phyloP scores from a whole-genome alignment of 805 yeast genomes.

The Wickerhamomyces canadensis region DNA sequence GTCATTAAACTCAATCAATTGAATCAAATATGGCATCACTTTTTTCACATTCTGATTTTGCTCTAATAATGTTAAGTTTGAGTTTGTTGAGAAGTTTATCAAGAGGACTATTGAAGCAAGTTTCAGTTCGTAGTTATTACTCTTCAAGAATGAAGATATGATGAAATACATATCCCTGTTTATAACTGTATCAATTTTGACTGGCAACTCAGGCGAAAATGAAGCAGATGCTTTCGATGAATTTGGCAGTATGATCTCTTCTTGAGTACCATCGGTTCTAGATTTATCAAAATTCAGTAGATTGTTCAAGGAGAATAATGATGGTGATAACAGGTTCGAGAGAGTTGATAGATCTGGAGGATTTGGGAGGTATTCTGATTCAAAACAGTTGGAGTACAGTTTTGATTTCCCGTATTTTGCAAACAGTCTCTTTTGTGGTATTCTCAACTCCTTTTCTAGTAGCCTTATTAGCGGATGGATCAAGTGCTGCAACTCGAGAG shows the following conservation, averaged over 20 bases:
- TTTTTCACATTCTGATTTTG: constrained; percentile 14
- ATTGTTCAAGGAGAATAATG: constrained; percentile 18
- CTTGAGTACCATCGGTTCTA: not conserved
- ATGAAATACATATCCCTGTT: constrained; percentile 14
- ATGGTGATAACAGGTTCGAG: constrained; percentile 15
- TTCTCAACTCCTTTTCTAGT: constrained; percentile 4
- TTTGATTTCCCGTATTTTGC: constrained; percentile 2
- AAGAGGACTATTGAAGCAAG: constrained; percentile 16
- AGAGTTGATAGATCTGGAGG: constrained; percentile 13
- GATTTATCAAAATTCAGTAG: constrained; percentile 11
- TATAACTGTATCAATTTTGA: constrained; percentile 15
- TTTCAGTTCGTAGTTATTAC: constrained; percentile 18
- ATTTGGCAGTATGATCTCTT: constrained; percentile 1
- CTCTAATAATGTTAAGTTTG: constrained; percentile 7
- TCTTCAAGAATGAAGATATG: constrained; percentile 17
- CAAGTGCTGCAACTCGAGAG: constrained; percentile 10
- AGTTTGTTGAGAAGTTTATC: constrained; percentile 16
- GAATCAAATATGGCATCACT: constrained; percentile 19
- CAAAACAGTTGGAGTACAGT: constrained; percentile 12
- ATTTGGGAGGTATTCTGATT: constrained; percentile 11
- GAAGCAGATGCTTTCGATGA: not conserved
- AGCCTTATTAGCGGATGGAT: constrained; percentile 8
- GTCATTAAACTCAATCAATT: constrained; percentile 17
- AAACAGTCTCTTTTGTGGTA: constrained; percentile 4
- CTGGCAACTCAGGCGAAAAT: not conserved